Conservation (phyloP, 2,329 filamentous ascomycete genomes). For the Microcyclosporella mali region DNA sequence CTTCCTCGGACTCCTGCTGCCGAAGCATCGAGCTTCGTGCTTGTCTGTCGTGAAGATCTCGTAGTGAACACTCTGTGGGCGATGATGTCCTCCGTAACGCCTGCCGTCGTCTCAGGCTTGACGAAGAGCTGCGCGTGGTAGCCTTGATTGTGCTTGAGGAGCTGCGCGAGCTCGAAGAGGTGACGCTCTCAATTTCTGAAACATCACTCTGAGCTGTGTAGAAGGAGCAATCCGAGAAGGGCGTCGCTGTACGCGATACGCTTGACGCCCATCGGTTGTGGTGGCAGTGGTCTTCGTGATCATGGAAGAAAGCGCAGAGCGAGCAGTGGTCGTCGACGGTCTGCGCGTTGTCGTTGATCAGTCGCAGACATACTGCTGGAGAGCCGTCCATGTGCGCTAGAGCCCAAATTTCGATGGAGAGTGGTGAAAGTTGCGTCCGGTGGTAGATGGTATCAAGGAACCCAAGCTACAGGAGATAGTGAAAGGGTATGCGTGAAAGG, state of each 20-base stretch:
- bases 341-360: slow-evolving; percentile 16
- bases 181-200: slow-evolving; percentile 3
- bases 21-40: slow-evolving; percentile 8
- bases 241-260: slow-evolving; percentile 8
- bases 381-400: slow-evolving; percentile 7
- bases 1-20: slow-evolving; percentile 26
- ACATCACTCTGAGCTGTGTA: slow-evolving; percentile 18
- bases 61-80: slow-evolving; percentile 22
- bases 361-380: slow-evolving; percentile 13
- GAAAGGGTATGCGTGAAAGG: too few species aligned
- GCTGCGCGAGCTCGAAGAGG: slow-evolving; percentile 9
- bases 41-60: slow-evolving; percentile 25
- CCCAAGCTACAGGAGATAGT: too few species aligned
- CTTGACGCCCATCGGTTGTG: slow-evolving; percentile 2
- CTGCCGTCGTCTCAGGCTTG: slow-evolving; percentile 7
- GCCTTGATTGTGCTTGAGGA: slow-evolving; percentile 14
- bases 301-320: slow-evolving; percentile 18
- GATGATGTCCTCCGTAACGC: slow-evolving; percentile 22
- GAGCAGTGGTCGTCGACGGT: slow-evolving; percentile 19
- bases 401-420: too few species aligned
- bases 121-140: slow-evolving; percentile 5
- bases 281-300: slow-evolving; percentile 5
- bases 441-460: too few species aligned
- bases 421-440: too few species aligned
- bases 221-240: slow-evolving; percentile 20